Percentiles rank a stretch among this genome's conserved stretches.
These are phyloP conservation scores for Ramaria sp. DNA, from an alignment of 768 basidiomycete genomes.

Conservation along the genomic window DNA sequence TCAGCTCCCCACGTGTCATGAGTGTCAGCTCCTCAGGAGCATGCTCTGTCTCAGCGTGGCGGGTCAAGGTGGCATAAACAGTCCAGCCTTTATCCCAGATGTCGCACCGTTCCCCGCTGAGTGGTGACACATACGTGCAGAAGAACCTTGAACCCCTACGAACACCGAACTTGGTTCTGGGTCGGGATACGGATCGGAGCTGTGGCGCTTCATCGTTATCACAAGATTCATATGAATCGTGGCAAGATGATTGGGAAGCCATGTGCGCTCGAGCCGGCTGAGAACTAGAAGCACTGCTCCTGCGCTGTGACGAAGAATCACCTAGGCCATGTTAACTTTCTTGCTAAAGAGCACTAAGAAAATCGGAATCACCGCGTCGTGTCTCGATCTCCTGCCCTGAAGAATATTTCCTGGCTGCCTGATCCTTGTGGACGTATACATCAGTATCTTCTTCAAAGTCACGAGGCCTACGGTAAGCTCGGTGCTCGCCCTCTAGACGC, in stretches of 20 bases:
- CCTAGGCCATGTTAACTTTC: not conserved
- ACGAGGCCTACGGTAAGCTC: not conserved
- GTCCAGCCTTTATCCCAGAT: constrained; percentile 6
- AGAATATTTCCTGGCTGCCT: not conserved
- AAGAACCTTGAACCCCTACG: constrained; percentile 1
- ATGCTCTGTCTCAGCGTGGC: constrained; percentile 4
- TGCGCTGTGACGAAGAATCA: not conserved
- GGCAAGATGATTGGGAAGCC: not conserved
- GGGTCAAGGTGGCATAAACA: not conserved
- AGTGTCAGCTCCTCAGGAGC: constrained; percentile 1
- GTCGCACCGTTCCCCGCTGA: constrained; percentile 1
- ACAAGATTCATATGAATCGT: not conserved
- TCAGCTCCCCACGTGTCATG: not conserved
- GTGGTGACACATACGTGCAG: constrained; percentile 2
- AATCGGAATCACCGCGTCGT: not conserved
- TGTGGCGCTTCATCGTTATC: not conserved
- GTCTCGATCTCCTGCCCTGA: not conserved
- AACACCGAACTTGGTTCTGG: not conserved
- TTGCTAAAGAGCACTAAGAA: too few relatives aligned
- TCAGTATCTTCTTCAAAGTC: not conserved
- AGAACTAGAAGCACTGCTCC: not conserved
- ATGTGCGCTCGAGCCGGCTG: not conserved
- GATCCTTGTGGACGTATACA: not conserved
- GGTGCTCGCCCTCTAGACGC: not conserved
- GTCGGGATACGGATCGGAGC: not conserved